phyloP scores from a whole-genome alignment of 345 rosid species.

The Populus tremula region DNA sequence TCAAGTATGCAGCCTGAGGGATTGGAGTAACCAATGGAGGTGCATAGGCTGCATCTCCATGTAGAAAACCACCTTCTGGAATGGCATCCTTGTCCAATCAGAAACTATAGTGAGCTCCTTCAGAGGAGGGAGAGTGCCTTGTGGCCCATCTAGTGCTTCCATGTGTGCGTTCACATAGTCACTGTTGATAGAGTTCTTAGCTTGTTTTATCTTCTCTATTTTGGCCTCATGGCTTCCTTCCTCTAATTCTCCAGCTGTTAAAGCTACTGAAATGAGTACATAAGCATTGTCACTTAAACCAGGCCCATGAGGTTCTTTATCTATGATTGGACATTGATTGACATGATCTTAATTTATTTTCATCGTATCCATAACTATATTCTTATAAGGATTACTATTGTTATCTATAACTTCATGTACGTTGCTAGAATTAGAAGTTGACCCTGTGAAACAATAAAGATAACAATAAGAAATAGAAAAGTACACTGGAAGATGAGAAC shows the following conservation, averaged over 20 bases:
- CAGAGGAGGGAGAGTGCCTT: conserved; percentile 48
- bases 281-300: conserved; percentile 64
- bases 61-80: conserved; percentile 48
- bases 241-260: conserved; percentile 50
- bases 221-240: conserved; percentile 32
- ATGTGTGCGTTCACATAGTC: conserved; percentile 55
- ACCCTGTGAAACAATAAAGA: too few species aligned
- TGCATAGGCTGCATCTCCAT: conserved; percentile 40
- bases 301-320: too few species aligned
- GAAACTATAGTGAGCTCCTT: conserved; percentile 55
- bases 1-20: conserved; percentile 63
- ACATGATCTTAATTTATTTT: too few species aligned
- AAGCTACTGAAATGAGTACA: conserved; percentile 52
- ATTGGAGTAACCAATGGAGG: conserved; percentile 61
- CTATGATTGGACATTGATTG: too few species aligned
- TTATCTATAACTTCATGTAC: too few species aligned
- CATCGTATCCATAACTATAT: too few species aligned
- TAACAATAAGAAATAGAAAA: too few species aligned
- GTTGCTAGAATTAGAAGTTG: too few species aligned
- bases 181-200: conserved; percentile 45
- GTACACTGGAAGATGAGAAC: too few species aligned
- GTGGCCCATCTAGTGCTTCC: conserved; percentile 46
- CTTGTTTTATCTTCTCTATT: conserved; percentile 48
- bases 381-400: too few species aligned
- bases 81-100: conserved; percentile 77